These are phyloP conservation scores for Malus asiatica DNA, from an alignment of 306 rosid genomes.

Conservation along the genomic window DNA sequence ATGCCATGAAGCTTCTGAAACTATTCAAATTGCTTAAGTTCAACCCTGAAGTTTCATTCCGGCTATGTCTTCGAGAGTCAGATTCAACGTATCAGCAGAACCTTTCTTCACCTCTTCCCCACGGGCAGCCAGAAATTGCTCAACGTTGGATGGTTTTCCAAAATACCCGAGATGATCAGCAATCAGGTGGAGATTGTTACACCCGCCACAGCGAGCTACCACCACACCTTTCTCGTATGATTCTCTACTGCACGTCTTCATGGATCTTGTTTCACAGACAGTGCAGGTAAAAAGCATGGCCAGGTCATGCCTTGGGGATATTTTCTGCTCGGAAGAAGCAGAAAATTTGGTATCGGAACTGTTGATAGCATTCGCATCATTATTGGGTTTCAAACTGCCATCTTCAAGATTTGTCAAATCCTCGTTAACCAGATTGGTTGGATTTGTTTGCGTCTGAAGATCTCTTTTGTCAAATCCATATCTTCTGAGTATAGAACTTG, in stretches of 20 bases:
- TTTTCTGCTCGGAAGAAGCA: slow-evolving; percentile 46
- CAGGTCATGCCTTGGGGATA: slow-evolving; percentile 86
- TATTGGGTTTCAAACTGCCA: slow-evolving; percentile 8
- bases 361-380: slow-evolving; percentile 10
- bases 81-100: slow-evolving; percentile 57
- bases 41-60: slow-evolving; percentile 34
- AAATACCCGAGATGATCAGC: slow-evolving; percentile 89
- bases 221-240: slow-evolving; percentile 90
- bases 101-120: slow-evolving; percentile 84
- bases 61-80: slow-evolving; percentile 68
- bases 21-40: neutral
- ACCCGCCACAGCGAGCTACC: slow-evolving; percentile 76
- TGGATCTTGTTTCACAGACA: slow-evolving; percentile 84
- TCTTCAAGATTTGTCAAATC: slow-evolving; percentile 28
- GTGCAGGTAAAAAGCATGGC: slow-evolving; percentile 89
- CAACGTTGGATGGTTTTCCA: slow-evolving; percentile 67
- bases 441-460: slow-evolving; percentile 28
- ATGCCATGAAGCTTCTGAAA: neutral
- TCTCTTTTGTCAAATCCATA: slow-evolving; percentile 30
- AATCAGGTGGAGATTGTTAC: slow-evolving; percentile 72
- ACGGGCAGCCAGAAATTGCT: slow-evolving; percentile 67
- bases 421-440: slow-evolving; percentile 24
- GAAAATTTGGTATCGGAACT: slow-evolving; percentile 29
- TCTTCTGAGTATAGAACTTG: slow-evolving; percentile 24
- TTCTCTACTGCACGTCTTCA: slow-evolving; percentile 64